Conservation (phyloP, 805 yeast species). For the Myxozyma sirexii region DNA sequence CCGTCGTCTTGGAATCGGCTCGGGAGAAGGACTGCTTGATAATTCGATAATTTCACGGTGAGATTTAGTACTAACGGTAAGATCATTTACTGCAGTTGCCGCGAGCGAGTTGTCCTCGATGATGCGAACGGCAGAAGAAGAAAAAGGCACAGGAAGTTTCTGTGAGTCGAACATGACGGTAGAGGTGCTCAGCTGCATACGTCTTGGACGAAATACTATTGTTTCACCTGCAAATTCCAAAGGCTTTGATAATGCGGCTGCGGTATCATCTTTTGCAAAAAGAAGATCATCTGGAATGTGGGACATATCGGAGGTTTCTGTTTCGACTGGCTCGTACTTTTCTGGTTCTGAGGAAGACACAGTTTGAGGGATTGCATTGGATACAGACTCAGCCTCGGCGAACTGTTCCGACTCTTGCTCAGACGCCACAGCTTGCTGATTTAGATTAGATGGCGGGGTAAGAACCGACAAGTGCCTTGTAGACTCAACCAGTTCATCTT, state of each 20-base stretch:
- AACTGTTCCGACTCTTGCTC: not conserved
- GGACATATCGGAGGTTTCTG: not conserved
- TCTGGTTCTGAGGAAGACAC: too few species aligned
- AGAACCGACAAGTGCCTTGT: conserved; percentile 15
- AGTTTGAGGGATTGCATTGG: too few species aligned
- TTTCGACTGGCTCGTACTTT: not conserved
- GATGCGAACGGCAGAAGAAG: not conserved
- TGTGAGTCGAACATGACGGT: conserved; percentile 12
- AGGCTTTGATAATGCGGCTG: not conserved
- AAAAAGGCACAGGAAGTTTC: not conserved
- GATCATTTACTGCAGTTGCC: not conserved
- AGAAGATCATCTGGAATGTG: conserved; percentile 20
- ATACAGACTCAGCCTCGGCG: too few species aligned
- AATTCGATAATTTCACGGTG: not conserved
- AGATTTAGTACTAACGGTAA: not conserved
- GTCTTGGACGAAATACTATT: conserved; percentile 26
- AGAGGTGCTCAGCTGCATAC: conserved; percentile 5
- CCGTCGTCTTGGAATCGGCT: not conserved
- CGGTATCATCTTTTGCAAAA: conserved; percentile 16
- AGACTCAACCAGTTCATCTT: conserved; percentile 24
- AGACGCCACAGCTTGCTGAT: not conserved
- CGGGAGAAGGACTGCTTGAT: not conserved
- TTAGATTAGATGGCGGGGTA: conserved; percentile 32
- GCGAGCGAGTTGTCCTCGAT: conserved; percentile 1
- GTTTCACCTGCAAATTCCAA: conserved; percentile 2